Conservation (phyloP, 495 filamentous ascomycete genomes). For the Hyaloscypha hepaticicola region DNA sequence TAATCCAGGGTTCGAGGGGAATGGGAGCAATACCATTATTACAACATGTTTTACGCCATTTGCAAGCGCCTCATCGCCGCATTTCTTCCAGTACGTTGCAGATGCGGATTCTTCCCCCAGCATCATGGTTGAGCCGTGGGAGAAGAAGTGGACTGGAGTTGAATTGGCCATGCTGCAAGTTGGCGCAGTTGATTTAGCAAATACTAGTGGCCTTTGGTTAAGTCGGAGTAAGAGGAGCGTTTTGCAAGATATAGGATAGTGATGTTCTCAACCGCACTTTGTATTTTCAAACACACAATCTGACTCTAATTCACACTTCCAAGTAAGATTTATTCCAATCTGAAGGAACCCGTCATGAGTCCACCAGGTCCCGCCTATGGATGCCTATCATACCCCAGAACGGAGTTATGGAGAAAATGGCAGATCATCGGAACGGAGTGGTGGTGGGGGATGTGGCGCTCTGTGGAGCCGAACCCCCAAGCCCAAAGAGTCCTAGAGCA, state of each 20-base stretch:
- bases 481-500: neutral
- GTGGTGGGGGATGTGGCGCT: neutral
- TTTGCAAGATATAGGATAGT: no score
- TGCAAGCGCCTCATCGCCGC: conserved; percentile 57
- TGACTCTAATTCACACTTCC: no score
- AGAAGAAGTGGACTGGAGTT: conserved; percentile 63
- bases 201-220: no score
- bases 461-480: neutral
- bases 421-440: neutral
- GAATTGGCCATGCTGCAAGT: neutral
- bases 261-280: neutral
- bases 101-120: conserved; percentile 58
- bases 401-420: neutral
- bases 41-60: conserved; percentile 57
- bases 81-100: conserved; percentile 61
- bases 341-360: no score
- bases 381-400: no score
- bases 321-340: no score
- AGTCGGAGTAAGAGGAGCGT: no score
- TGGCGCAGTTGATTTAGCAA: no score
- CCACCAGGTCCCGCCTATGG: no score
- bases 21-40: conserved; percentile 53
- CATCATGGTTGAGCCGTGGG: conserved; percentile 69
- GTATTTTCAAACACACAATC: no score
- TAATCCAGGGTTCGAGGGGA: neutral